A percentile compares a stretch with the other conserved stretches of the same genome.
Evolutionary conservation across 805 yeast genomes (phyloP).

Genomic region (Kodamaea neixiangensis): DNA sequence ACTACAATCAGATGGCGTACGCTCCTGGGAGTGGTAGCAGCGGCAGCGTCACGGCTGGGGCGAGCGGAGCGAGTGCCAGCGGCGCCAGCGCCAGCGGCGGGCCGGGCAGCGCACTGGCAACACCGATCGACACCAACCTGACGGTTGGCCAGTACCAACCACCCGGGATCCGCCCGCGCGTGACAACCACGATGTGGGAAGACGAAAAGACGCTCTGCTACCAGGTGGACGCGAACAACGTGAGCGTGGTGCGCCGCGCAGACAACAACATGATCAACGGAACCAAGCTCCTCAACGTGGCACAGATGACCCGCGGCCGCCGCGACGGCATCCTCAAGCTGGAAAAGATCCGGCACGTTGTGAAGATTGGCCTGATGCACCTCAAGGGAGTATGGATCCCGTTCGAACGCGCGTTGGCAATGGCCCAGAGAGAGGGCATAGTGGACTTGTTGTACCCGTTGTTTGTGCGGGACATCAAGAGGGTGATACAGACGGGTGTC

Average conservation of each 20-base stretch:
- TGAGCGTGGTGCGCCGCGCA: conserved; percentile 79
- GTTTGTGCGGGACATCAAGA: conserved; percentile 67
- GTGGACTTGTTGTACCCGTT: conserved; percentile 33
- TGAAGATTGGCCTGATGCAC: conserved; percentile 85
- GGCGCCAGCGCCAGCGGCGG: conserved; percentile 10
- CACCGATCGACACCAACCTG: conserved; percentile 15
- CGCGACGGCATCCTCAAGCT: conserved; percentile 81
- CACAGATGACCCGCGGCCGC: conserved; percentile 85
- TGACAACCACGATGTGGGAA: conserved; percentile 89
- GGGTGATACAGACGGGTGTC: conserved; percentile 49
- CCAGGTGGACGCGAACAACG: conserved; percentile 82
- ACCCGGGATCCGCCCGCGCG: conserved; percentile 57
- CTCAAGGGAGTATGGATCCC: conserved; percentile 91
- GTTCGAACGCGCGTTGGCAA: conserved; percentile 75
- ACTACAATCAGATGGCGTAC: conserved; percentile 17
- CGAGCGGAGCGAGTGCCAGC: conserved; percentile 17
- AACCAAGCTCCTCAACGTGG: conserved; percentile 77
- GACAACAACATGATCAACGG: conserved; percentile 87
- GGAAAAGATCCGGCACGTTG: conserved; percentile 76
- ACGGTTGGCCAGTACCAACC: conserved; percentile 49
- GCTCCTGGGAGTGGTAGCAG: conserved; percentile 12
- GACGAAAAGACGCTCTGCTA: conserved; percentile 83
- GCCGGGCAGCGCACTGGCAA: conserved; percentile 8
- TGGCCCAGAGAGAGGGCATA: conserved; percentile 77
- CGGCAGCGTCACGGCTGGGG: too few relatives aligned